Conservation (phyloP, 2,329 filamentous ascomycete species). For the Alternaria brassicicola region DNA sequence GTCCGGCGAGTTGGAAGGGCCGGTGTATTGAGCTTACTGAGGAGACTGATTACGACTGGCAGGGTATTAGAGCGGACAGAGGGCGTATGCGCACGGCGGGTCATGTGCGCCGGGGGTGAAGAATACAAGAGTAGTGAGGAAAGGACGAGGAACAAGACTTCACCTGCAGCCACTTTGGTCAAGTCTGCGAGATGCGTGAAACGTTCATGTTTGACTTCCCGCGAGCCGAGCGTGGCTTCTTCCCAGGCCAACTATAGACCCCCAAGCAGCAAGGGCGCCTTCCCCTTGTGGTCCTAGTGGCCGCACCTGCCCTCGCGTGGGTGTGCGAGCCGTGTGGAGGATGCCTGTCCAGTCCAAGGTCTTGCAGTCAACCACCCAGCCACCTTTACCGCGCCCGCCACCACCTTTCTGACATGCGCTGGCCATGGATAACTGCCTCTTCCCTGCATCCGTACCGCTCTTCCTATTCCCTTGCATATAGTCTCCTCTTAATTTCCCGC, state of each 20-base stretch:
- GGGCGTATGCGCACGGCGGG: neutral
- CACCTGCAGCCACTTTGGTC: neutral
- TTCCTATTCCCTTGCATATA: slow-evolving; percentile 30
- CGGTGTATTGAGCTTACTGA: slow-evolving; percentile 20
- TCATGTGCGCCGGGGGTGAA: neutral
- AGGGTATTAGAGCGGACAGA: slow-evolving; percentile 1
- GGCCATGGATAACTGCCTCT: slow-evolving; percentile 24
- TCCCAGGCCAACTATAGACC: neutral
- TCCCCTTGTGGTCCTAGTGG: slow-evolving; percentile 3
- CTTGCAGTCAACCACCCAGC: slow-evolving; percentile 10
- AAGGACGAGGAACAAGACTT: slow-evolving; percentile 3
- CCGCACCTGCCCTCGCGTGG: slow-evolving; percentile 3
- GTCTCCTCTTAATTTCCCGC: slow-evolving; percentile 13
- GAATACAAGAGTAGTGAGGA: neutral
- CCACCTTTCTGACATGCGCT: slow-evolving; percentile 26
- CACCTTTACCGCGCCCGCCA: slow-evolving; percentile 16
- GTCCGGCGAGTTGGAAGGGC: slow-evolving; percentile 12
- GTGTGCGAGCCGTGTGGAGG: slow-evolving; percentile 5
- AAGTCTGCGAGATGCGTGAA: neutral
- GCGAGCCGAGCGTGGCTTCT: neutral
- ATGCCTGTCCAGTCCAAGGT: slow-evolving; percentile 3
- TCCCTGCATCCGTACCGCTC: slow-evolving; percentile 14
- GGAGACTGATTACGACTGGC: slow-evolving; percentile 15
- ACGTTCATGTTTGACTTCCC: slow-evolving; percentile 10
- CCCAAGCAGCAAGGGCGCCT: slow-evolving; percentile 1